A percentile compares a stretch with the other conserved stretches of the same genome.
phyloP scores from a whole-genome alignment of 306 rosid species.

The Adenanthera pavonina region DNA sequence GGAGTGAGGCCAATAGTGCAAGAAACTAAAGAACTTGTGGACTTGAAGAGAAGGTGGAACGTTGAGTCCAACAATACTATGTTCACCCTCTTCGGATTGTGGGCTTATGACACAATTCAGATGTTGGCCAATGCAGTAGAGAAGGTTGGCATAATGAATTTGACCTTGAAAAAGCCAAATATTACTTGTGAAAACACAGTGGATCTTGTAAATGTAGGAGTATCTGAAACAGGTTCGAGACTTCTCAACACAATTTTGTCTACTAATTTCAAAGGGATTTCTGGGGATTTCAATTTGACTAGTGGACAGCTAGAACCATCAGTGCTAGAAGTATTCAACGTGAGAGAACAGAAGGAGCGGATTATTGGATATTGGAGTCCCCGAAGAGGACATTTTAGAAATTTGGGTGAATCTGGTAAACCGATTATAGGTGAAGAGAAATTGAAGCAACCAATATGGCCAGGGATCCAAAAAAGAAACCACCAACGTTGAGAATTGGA shows the following conservation, averaged over 20 bases:
- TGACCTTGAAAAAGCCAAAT: no score
- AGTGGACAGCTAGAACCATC: conserved; percentile 41
- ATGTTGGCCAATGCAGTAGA: no score
- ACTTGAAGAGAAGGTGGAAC: no score
- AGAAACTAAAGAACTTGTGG: no score
- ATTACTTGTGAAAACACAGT: no score
- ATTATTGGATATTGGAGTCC: conserved; percentile 43
- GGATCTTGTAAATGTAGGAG: no score
- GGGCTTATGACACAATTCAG: no score
- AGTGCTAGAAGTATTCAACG: conserved; percentile 42
- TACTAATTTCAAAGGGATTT: conserved; percentile 29
- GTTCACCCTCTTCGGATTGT: no score
- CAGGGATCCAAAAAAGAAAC: neutral
- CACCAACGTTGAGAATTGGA: neutral
- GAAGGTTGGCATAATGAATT: no score
- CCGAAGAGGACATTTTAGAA: conserved; percentile 2
- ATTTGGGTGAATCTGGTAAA: neutral
- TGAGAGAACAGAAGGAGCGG: conserved; percentile 31
- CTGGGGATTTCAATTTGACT: conserved; percentile 40
- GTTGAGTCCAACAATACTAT: no score
- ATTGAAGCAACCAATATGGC: neutral
- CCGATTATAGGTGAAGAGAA: neutral
- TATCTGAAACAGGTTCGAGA: neutral
- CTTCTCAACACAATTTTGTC: neutral
- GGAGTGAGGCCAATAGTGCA: no score